Evolutionary conservation across 192 early-diverging fungal species (phyloP), one percentile per base, ranked within the genome.

Genomic region (Coemansia sp.): DNA sequence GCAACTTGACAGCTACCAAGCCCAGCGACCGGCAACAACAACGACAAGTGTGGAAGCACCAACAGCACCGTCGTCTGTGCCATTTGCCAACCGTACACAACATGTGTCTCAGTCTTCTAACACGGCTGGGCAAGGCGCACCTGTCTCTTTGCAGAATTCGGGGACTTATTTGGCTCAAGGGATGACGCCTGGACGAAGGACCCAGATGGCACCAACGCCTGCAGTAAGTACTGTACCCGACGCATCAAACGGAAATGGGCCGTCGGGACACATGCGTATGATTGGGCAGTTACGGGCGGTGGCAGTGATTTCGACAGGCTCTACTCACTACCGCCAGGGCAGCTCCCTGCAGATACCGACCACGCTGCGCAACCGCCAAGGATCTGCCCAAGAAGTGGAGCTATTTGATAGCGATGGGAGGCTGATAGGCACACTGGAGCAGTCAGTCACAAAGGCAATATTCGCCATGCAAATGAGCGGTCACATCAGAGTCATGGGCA

Each of bases 261-360:
- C 49, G 8, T 25, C 18, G 49, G 22, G 60, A 44, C 65, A 58
- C 19, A 55, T 78, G 66, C 32, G 52, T 50, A 78, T 78, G 76
- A 57, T 78, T 31, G 76, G 76, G 19, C 76, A 78, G 56, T 56
- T 78, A 38, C 66, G 58, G 12, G 76, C 76, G 19, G 67, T 73
- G 9, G 62, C 66, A 18, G 55, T 65, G 5, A 54, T 73, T n/a
- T 78, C 69, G 4, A 65, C 70, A 0, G 67, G 66, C 4, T 78
- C 76, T 5, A 31, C 27, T 0, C 59, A 78, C 24, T 78, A 68
- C 53, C 65, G 47, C 34, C 49, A 49, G n/a, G 70, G 70, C 53
- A 26, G 18, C 0, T 59, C 62, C 0, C 57, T 48, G 7, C 63
- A 71, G 10, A 38, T 78, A 7, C 76, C 76, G 1, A 62, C 60